Evolutionary conservation across 257 asterid genomes (phyloP).

Genomic region (Primulina huaijiensis): DNA sequence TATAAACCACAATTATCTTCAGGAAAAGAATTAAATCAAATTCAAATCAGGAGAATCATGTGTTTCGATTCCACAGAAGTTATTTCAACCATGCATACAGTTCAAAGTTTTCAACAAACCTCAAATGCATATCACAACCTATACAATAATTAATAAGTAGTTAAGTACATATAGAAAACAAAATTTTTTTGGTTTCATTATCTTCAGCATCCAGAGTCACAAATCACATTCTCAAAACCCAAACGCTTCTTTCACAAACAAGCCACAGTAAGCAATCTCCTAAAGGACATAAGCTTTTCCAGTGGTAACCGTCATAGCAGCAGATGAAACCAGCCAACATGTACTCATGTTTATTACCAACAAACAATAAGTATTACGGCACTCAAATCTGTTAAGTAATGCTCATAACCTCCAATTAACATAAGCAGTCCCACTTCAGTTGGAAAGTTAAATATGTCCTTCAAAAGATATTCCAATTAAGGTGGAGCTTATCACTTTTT

Average conservation of each 20-base stretch:
- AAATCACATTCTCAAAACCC: background rate
- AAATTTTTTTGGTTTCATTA: slow-evolving; percentile 1
- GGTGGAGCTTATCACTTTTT: too few relatives aligned
- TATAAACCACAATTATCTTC: background rate
- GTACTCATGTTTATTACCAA: background rate
- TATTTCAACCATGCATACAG: background rate
- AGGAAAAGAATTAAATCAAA: slow-evolving; percentile 7
- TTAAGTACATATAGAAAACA: background rate
- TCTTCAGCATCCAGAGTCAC: background rate
- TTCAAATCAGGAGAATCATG: background rate
- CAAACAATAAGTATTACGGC: background rate
- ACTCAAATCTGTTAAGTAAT: background rate
- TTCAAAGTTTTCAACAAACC: background rate
- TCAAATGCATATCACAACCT: background rate
- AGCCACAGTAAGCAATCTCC: background rate
- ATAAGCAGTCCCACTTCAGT: background rate
- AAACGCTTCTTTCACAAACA: slow-evolving; percentile 11
- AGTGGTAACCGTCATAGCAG: slow-evolving; percentile 6
- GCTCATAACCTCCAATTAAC: background rate
- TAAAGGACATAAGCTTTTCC: background rate
- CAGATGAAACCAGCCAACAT: background rate
- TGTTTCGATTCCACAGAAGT: background rate
- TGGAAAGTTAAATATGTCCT: too few relatives aligned
- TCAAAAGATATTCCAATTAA: too few relatives aligned
- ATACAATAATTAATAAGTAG: background rate